Evolutionary conservation across 306 rosid species (phyloP), one percentile per base, ranked within the genome.

Genomic region (Canavalia gladiata): DNA sequence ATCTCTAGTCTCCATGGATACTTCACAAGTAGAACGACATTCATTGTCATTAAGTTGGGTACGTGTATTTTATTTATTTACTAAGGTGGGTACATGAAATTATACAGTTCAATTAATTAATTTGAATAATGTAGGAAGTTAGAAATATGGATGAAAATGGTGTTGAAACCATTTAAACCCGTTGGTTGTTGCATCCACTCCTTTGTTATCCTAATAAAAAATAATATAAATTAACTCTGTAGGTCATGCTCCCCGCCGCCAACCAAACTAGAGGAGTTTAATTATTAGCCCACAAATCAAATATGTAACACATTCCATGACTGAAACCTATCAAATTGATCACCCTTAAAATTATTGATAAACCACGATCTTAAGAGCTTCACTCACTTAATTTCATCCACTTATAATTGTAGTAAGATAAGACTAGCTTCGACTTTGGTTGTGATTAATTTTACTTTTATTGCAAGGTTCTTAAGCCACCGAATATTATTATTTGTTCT

Each of bases 231-330:
- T 18, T 18, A 18, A 18, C 25, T 18, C 25, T 18, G 25, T 18
- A 18, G 25, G 25, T 18, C 25, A 18, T 18, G 25, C 25, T 18
- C 25, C 25, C 25, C 25, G 25, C 25, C 25, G 25, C 25, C 25
- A 51, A 11, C 28, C 6, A 6, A 29, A 4, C 42, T 59, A 12
- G 31, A 35, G 1, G 46, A 34, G 41, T 35, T 63, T 18, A 18
- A 18, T 18, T 63, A 35, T 64, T 64, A 64, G 69, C 31, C 69
- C 47, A n/a, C 30, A 64, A 64, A 64, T n/a, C 30, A 37, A 37
- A 37, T 37, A 37, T 37, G 4, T 37, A 37, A 37, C 41, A 37
- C 25, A 18, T 18, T 37, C 4, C 41, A 0, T 37, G 4, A 2
- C 3, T 4, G 3, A 37, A 37, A 5, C 37, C 31, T 11, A 60